phyloP scores from a whole-genome alignment of 805 yeast genomes.

The Schwanniomyces pseudopolymorphus region DNA sequence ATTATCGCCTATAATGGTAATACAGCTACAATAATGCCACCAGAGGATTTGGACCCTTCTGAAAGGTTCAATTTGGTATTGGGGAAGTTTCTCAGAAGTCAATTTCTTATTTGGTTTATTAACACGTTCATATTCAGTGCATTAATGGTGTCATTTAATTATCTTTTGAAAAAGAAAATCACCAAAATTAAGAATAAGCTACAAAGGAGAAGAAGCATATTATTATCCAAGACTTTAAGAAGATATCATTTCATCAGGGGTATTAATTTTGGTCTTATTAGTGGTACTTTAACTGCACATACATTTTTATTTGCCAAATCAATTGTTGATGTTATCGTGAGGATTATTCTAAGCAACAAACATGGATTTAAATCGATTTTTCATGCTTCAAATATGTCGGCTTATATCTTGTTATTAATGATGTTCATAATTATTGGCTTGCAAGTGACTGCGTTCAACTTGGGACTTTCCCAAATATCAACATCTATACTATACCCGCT shows the following conservation, averaged over 20 bases:
- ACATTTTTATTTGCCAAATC: conserved; percentile 85
- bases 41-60: conserved; percentile 18
- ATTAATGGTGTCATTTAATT: conserved; percentile 23
- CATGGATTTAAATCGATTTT: conserved; percentile 13
- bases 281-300: conserved; percentile 83
- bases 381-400: conserved; percentile 23
- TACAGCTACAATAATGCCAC: conserved; percentile 24
- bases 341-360: conserved; percentile 36
- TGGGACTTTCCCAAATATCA: conserved; percentile 66
- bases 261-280: conserved; percentile 58
- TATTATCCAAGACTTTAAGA: conserved; percentile 12
- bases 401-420: conserved; percentile 44
- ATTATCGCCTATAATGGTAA: conserved; percentile 73
- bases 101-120: conserved; percentile 60
- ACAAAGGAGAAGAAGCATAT: conserved; percentile 6
- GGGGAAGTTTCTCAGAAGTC: conserved; percentile 33
- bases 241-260: conserved; percentile 49
- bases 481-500: conserved; percentile 82
- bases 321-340: conserved; percentile 65
- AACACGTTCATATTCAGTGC: conserved; percentile 31
- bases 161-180: conserved; percentile 15
- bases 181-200: conserved; percentile 4
- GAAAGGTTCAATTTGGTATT: conserved; percentile 39
- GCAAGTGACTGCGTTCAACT: conserved; percentile 72
- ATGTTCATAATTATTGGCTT: conserved; percentile 65